Evolutionary conservation across 768 basidiomycete genomes (phyloP).

Genomic region (Tephrocybe sp.): DNA sequence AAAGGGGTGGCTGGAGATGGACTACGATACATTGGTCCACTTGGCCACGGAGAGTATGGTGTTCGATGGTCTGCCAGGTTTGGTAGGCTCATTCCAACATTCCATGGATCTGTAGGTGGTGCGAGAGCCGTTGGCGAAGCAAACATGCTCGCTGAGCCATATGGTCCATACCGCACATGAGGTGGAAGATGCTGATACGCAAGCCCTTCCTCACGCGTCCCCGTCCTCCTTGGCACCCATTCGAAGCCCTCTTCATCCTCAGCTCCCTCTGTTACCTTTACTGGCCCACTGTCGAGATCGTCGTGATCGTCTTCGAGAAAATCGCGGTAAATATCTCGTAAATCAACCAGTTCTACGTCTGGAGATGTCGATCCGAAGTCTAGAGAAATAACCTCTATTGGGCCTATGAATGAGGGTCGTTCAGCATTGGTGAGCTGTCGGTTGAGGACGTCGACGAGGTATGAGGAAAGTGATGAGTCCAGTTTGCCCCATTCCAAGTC

Average conservation of each 20-base stretch:
- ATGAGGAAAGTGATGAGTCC: conserved; percentile 66
- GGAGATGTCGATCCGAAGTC: conserved; percentile 86
- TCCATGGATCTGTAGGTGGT: conserved; percentile 46
- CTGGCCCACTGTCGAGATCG: conserved; percentile 46
- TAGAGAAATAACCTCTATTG: conserved; percentile 81
- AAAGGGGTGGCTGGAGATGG: conserved; percentile 36
- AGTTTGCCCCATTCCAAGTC: conserved; percentile 93
- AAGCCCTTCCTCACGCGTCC: conserved; percentile 53
- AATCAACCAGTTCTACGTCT: conserved; percentile 86
- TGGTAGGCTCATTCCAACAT: conserved; percentile 34
- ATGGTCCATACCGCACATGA: conserved; percentile 65
- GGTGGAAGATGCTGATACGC: conserved; percentile 74
- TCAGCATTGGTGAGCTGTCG: conserved; percentile 66
- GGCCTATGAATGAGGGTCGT: conserved; percentile 94
- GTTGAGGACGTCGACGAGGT: conserved; percentile 77
- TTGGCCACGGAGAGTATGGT: conserved; percentile 17
- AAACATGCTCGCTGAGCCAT: conserved; percentile 58
- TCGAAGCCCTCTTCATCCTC: conserved; percentile 80
- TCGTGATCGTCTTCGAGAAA: conserved; percentile 87
- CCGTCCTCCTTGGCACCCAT: conserved; percentile 73
- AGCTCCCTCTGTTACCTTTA: conserved; percentile 49
- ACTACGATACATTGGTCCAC: conserved; percentile 31
- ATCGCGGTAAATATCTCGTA: conserved; percentile 92
- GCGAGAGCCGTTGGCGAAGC: conserved; percentile 50
- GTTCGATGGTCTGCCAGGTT: conserved; percentile 37